Percentiles rank a stretch among this genome's conserved stretches.
Conservation (phyloP, 2,329 filamentous ascomycete genomes). For the Trichoderma lentiforme region DNA sequence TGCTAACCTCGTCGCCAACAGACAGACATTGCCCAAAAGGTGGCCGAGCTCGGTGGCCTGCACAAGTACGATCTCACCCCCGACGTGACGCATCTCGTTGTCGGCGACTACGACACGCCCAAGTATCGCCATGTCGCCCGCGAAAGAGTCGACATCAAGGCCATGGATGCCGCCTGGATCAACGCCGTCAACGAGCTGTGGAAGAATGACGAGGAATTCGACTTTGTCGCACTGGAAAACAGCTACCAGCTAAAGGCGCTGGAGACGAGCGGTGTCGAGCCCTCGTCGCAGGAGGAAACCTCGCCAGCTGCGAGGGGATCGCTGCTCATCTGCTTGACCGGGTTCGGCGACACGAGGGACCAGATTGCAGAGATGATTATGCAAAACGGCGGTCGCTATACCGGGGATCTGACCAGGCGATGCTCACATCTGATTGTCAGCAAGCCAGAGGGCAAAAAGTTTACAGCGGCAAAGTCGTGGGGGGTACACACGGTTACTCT, state of each 20-base stretch:
- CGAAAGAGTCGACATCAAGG: slow-evolving; percentile 79
- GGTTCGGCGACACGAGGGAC: slow-evolving; percentile 62
- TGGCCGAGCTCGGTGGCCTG: slow-evolving; percentile 76
- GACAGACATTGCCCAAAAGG: slow-evolving; percentile 59
- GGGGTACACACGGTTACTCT: slow-evolving; percentile 72
- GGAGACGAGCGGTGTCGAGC: slow-evolving; percentile 47
- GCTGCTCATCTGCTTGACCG: slow-evolving; percentile 54
- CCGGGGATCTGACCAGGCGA: slow-evolving; percentile 78
- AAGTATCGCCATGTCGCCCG: slow-evolving; percentile 96
- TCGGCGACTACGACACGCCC: slow-evolving; percentile 81
- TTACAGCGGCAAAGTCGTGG: slow-evolving; percentile 82
- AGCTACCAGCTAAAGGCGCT: slow-evolving; percentile 64
- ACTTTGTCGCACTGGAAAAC: slow-evolving; percentile 66
- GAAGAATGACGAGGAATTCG: slow-evolving; percentile 75
- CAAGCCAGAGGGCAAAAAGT: slow-evolving; percentile 81
- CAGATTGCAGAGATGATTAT: slow-evolving; percentile 65
- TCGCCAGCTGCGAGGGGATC: slow-evolving; percentile 34
- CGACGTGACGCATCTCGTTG: slow-evolving; percentile 90
- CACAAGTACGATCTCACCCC: slow-evolving; percentile 93
- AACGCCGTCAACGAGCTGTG: slow-evolving; percentile 75
- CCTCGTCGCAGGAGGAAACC: slow-evolving; percentile 24
- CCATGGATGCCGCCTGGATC: slow-evolving; percentile 81
- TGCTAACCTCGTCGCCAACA: slow-evolving; percentile 32
- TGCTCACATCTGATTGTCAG: slow-evolving; percentile 86
- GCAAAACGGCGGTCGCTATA: slow-evolving; percentile 75